phyloP scores from a whole-genome alignment of 2,329 filamentous ascomycete species.

The Aspergillaceae sp. region DNA sequence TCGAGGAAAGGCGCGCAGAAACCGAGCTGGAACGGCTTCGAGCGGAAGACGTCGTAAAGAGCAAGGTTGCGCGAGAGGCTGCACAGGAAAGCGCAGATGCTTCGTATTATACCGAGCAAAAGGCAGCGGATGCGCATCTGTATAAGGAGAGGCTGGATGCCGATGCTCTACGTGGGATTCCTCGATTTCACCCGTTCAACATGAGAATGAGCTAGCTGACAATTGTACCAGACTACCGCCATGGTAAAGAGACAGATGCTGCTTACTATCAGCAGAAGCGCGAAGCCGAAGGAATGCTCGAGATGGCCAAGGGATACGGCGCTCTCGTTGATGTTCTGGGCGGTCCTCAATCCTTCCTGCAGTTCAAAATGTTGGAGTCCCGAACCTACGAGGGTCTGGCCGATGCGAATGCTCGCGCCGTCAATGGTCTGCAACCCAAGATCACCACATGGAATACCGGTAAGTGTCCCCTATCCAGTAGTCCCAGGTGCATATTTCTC shows the following conservation, averaged over 20 bases:
- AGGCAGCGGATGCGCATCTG: constrained; percentile 44
- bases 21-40: constrained; percentile 74
- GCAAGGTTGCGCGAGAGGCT: constrained; percentile 45
- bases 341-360: constrained; percentile 66
- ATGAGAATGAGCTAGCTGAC: constrained; percentile 1
- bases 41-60: constrained; percentile 69
- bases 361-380: constrained; percentile 82
- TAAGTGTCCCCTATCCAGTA: constrained; percentile 3
- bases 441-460: constrained; percentile 87
- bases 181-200: background rate
- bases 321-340: constrained; percentile 65
- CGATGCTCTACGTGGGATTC: constrained; percentile 24
- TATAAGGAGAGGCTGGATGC: constrained; percentile 36
- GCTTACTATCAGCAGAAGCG: constrained; percentile 49
- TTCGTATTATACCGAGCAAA: constrained; percentile 42
- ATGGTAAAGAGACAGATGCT: constrained; percentile 30
- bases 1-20: constrained; percentile 66
- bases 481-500: background rate
- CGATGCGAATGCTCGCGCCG: constrained; percentile 65
- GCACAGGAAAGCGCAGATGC: constrained; percentile 41
- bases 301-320: constrained; percentile 73
- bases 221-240: constrained; percentile 15
- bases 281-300: constrained; percentile 66
- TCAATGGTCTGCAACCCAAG: constrained; percentile 74
- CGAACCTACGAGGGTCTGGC: constrained; percentile 70